Conservation (phyloP, 2,329 filamentous ascomycete species). For the Coleophoma crateriformis region DNA sequence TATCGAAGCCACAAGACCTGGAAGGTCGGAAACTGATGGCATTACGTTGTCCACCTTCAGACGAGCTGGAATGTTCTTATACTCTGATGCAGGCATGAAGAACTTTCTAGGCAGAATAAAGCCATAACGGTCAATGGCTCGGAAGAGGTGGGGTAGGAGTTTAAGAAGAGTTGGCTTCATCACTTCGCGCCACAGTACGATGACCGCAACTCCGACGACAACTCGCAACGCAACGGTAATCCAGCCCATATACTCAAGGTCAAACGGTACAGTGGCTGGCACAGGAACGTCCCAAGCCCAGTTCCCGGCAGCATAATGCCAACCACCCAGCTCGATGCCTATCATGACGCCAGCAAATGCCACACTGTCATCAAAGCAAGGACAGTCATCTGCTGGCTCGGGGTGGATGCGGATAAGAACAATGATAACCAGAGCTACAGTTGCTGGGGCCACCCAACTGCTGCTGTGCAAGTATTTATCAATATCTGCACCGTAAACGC, state of each 20-base stretch:
- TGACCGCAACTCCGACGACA: slow-evolving; percentile 71
- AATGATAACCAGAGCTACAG: slow-evolving; percentile 62
- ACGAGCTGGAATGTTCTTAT: slow-evolving; percentile 73
- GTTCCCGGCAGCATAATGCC: slow-evolving; percentile 56
- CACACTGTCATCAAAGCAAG: slow-evolving; percentile 94
- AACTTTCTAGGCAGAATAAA: slow-evolving; percentile 81
- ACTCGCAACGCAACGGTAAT: slow-evolving; percentile 60
- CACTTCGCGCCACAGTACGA: slow-evolving; percentile 85
- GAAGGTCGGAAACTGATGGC: slow-evolving; percentile 82
- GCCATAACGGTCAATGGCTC: slow-evolving; percentile 74
- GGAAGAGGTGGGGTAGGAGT: slow-evolving; percentile 78
- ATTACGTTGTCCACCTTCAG: slow-evolving; percentile 82
- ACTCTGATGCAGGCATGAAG: slow-evolving; percentile 86
- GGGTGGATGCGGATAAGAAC: slow-evolving; percentile 83
- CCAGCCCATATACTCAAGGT: slow-evolving; percentile 62
- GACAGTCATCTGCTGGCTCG: slow-evolving; percentile 93
- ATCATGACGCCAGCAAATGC: slow-evolving; percentile 88
- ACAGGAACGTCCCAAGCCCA: slow-evolving; percentile 46
- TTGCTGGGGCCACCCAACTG: slow-evolving; percentile 56
- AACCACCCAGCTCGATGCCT: slow-evolving; percentile 75
- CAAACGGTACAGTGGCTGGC: slow-evolving; percentile 55
- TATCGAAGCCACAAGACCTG: slow-evolving; percentile 74
- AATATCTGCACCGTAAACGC: slow-evolving; percentile 54
- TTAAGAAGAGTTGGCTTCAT: slow-evolving; percentile 82
- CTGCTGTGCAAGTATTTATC: slow-evolving; percentile 67